Percentiles rank a stretch among this genome's conserved stretches.
phyloP scores from a whole-genome alignment of 306 rosid species.

The Rosa multiflora region DNA sequence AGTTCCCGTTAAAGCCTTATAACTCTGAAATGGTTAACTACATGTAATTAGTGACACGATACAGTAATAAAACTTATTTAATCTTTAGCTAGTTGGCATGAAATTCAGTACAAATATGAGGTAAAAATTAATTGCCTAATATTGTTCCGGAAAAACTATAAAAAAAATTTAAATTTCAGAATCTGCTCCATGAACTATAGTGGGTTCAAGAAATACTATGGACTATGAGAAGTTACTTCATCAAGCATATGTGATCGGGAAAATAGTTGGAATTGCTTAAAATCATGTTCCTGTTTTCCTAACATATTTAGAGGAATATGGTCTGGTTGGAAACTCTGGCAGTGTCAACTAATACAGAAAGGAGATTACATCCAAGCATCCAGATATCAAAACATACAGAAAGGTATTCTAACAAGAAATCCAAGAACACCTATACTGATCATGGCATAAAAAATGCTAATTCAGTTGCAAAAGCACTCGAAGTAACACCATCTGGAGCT shows the following conservation, averaged over 20 bases:
- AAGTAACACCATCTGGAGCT: too few relatives aligned
- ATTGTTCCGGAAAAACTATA: background rate
- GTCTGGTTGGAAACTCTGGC: background rate
- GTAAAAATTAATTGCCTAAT: background rate
- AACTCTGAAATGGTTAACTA: conserved; percentile 65
- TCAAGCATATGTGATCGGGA: background rate
- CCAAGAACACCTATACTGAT: too few relatives aligned
- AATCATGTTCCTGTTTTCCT: background rate
- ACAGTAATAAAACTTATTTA: background rate
- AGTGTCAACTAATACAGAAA: background rate
- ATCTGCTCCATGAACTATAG: background rate
- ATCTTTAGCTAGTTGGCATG: background rate
- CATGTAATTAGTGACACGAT: conserved; percentile 7
- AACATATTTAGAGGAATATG: background rate
- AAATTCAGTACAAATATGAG: background rate
- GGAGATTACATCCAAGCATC: too few relatives aligned
- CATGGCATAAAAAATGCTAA: too few relatives aligned
- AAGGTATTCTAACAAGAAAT: too few relatives aligned
- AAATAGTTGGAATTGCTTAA: background rate
- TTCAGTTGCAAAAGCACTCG: too few relatives aligned
- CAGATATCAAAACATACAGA: background rate
- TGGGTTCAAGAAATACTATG: background rate
- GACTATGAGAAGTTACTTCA: too few relatives aligned
- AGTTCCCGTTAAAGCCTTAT: conserved; percentile 82
- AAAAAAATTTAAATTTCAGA: background rate